These are phyloP conservation scores for Poa annua DNA, from an alignment of 176 grass and related monocot species.

Conservation along the genomic window DNA sequence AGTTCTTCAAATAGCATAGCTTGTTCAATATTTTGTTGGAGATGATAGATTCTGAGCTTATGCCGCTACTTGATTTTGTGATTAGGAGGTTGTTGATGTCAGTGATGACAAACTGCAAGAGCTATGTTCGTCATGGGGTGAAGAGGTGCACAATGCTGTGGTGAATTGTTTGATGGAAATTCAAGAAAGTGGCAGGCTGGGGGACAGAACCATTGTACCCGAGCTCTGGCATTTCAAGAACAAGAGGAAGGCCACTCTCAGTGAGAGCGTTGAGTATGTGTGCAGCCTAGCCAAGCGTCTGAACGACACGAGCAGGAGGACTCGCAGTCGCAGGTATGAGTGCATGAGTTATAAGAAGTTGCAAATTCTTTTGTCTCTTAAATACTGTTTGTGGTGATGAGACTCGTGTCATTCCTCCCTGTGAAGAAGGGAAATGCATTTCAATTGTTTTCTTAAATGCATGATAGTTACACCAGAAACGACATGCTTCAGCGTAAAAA, in stretches of 20 bases:
- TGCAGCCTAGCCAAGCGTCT: conserved; percentile 17
- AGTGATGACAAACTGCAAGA: conserved; percentile 30
- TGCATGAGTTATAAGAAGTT: neutral
- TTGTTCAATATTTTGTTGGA: conserved; percentile 11
- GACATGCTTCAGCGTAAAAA: conserved; percentile 11
- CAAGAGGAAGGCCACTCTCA: conserved; percentile 14
- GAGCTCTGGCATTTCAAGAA: conserved; percentile 24
- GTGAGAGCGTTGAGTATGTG: conserved; percentile 14
- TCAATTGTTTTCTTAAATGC: conserved; percentile 15
- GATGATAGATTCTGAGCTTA: conserved; percentile 13
- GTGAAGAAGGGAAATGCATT: conserved; percentile 1
- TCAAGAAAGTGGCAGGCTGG: neutral
- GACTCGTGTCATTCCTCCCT: neutral
- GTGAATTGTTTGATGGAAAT: conserved; percentile 27
- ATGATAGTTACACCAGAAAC: neutral
- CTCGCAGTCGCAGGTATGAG: conserved; percentile 4
- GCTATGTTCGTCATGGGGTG: conserved; percentile 25
- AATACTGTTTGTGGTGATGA: neutral
- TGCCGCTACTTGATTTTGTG: conserved; percentile 20
- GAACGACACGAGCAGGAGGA: neutral
- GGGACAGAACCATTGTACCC: neutral
- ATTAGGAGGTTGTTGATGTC: conserved; percentile 24
- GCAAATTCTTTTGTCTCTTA: neutral
- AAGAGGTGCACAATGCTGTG: conserved; percentile 12
- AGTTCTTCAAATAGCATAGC: conserved; percentile 11